phyloP scores from a whole-genome alignment of 2,329 filamentous ascomycete genomes.

The Pseudocercospora fuligena region DNA sequence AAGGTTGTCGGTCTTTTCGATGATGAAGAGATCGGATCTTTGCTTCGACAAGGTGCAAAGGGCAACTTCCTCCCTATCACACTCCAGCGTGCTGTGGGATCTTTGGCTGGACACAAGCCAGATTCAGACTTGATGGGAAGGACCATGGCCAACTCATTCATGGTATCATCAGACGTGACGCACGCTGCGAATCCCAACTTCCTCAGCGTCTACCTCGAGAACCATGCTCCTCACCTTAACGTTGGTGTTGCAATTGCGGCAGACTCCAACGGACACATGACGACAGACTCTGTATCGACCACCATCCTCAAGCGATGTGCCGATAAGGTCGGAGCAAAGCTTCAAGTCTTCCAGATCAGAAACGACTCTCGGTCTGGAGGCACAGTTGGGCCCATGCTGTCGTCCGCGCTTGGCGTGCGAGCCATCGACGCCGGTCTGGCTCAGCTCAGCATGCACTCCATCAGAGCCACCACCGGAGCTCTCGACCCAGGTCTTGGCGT shows the following conservation, averaged over 20 bases:
- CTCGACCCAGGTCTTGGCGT: constrained; percentile 87
- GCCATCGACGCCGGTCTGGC: constrained; percentile 87
- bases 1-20: constrained; percentile 95
- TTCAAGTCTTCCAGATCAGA: constrained; percentile 92
- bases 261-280: constrained; percentile 95
- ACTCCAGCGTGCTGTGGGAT: constrained; percentile 81
- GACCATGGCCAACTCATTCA: constrained; percentile 89
- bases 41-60: constrained; percentile 85
- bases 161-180: constrained; percentile 89
- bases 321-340: constrained; percentile 69
- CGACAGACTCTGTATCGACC: constrained; percentile 85
- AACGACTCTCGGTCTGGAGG: constrained; percentile 90
- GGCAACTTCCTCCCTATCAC: constrained; percentile 85
- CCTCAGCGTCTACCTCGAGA: constrained; percentile 76
- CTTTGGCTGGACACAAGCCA: constrained; percentile 54
- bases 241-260: constrained; percentile 79
- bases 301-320: constrained; percentile 80
- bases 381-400: constrained; percentile 92
- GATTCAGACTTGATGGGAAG: constrained; percentile 68
- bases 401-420: constrained; percentile 76
- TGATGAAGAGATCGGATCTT: constrained; percentile 92
- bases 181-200: constrained; percentile 97
- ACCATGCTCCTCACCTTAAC: constrained; percentile 87
- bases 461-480: constrained; percentile 84
- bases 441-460: constrained; percentile 92